A percentile compares a stretch with the other conserved stretches of the same genome.
Evolutionary conservation across 305 asterid genomes (phyloP).

Genomic region (Solanum chacoense): DNA sequence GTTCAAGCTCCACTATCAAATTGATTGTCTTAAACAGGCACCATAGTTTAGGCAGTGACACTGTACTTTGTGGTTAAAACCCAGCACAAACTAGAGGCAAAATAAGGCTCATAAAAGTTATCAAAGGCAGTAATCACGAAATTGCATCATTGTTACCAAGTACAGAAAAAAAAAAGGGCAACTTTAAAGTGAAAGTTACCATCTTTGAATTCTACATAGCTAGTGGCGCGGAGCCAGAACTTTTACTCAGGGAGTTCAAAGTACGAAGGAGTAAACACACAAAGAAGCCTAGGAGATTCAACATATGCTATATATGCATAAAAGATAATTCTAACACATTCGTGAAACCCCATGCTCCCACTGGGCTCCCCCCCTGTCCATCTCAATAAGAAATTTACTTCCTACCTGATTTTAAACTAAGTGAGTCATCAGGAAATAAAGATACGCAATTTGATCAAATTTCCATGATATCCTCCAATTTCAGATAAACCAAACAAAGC

Average conservation of each 20-base stretch:
- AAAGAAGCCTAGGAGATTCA: not conserved
- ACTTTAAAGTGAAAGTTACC: not conserved
- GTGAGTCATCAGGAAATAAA: not conserved
- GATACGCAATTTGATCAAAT: not conserved
- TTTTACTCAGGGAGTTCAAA: not conserved
- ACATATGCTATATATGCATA: not conserved
- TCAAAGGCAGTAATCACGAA: not conserved
- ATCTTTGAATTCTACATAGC: not conserved
- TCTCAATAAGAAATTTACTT: not conserved
- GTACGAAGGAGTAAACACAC: not conserved
- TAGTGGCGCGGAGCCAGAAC: not conserved
- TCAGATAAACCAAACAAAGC: not conserved
- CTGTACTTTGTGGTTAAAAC: not conserved
- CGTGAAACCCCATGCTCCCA: not conserved
- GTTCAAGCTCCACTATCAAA: not conserved
- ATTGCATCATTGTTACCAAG: not conserved
- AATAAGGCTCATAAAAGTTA: not conserved
- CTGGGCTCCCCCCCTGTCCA: not conserved
- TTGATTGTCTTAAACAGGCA: not conserved
- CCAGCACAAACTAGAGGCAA: not conserved
- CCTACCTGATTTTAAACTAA: not conserved
- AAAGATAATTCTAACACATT: not conserved
- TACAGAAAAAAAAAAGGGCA: not conserved
- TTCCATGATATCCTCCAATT: not conserved
- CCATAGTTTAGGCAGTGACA: not conserved